Conservation (phyloP, 306 rosid species). For the Vigna reflexopilosa region DNA sequence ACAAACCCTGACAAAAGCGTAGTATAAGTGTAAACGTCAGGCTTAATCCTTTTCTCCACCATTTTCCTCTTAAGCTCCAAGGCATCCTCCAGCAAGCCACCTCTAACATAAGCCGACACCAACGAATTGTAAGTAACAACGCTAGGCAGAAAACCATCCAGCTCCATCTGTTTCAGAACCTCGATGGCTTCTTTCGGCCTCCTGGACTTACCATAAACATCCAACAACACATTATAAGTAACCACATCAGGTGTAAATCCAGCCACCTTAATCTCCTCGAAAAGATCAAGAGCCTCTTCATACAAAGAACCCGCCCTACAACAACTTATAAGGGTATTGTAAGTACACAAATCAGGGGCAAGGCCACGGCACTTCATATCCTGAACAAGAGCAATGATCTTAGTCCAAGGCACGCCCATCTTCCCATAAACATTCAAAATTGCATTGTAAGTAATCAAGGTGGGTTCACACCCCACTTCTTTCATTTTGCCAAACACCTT, state of each 20-base stretch:
- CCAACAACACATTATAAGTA: conserved; percentile 78
- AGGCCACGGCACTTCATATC: conserved; percentile 65
- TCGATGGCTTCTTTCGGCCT: conserved; percentile 84
- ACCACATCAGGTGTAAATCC: conserved; percentile 75
- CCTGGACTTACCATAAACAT: conserved; percentile 86
- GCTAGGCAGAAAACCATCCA: conserved; percentile 60
- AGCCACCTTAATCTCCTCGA: conserved; percentile 71
- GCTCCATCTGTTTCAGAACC: conserved; percentile 82
- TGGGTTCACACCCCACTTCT: conserved; percentile 71
- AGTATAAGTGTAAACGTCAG: conserved; percentile 82
- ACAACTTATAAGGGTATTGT: conserved; percentile 77
- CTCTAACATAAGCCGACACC: conserved; percentile 80
- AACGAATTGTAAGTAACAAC: conserved; percentile 76
- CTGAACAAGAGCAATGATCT: conserved; percentile 63
- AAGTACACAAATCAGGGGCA: conserved; percentile 80
- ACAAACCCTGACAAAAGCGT: conserved; percentile 82
- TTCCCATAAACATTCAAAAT: conserved; percentile 83
- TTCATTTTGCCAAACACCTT: conserved; percentile 68
- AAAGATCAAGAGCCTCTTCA: conserved; percentile 71
- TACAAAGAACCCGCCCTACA: conserved; percentile 78
- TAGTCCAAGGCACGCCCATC: conserved; percentile 89
- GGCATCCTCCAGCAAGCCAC: conserved; percentile 78
- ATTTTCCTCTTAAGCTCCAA: conserved; percentile 62
- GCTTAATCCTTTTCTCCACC: conserved; percentile 72
- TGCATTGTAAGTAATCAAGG: conserved; percentile 78